These are phyloP conservation scores for Mycena haematopus DNA, from an alignment of 768 basidiomycete species.

Conservation along the genomic window DNA sequence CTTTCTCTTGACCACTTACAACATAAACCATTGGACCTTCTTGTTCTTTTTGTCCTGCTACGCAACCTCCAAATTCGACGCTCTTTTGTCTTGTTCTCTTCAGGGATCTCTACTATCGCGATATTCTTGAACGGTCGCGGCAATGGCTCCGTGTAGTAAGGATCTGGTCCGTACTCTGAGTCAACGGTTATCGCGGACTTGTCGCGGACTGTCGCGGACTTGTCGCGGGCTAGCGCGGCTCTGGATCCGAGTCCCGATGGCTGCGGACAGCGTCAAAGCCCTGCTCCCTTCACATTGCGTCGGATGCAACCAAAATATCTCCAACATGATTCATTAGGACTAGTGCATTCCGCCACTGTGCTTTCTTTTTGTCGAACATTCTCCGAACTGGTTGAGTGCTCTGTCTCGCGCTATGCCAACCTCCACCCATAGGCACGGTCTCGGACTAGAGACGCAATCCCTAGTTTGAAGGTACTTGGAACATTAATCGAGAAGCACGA, in stretches of 20 bases:
- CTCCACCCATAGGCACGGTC: too few species aligned
- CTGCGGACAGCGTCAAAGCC: slow-evolving; percentile 14
- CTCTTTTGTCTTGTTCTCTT: not conserved
- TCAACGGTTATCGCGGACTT: slow-evolving; percentile 1
- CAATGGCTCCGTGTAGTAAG: too few species aligned
- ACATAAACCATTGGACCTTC: not conserved
- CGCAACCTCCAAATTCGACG: slow-evolving; percentile 1
- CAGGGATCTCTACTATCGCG: not conserved
- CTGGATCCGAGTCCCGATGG: not conserved
- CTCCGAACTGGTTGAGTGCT: too few species aligned
- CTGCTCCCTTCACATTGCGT: not conserved
- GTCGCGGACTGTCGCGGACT: not conserved
- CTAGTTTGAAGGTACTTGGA: too few species aligned
- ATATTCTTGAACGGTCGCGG: not conserved
- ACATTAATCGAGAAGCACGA: too few species aligned
- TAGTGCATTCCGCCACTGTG: too few species aligned
- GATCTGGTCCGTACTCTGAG: not conserved
- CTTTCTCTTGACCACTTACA: not conserved
- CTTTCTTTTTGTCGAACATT: too few species aligned
- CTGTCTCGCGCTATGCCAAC: too few species aligned
- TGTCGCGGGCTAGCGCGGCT: not conserved
- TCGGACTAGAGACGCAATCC: too few species aligned
- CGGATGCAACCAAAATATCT: not conserved
- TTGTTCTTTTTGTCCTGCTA: not conserved
- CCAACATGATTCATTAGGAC: too few species aligned